Conservation (phyloP, 169 alveolate genomes). For the Plasmodium chabaudi region DNA sequence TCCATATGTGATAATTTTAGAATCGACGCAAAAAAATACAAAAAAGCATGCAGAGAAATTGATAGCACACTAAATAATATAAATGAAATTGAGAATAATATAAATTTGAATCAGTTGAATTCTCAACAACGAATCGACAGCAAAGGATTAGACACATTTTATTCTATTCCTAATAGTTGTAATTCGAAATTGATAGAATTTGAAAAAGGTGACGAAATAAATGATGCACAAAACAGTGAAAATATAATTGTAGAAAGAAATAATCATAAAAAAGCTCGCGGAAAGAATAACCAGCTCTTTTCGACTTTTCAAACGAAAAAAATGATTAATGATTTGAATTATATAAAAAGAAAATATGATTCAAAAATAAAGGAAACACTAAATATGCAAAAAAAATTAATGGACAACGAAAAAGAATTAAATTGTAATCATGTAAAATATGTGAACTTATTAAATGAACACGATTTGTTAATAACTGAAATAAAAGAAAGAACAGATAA, state of each 20-base stretch:
- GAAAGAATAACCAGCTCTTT: background rate
- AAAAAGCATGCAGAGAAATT: conserved; percentile 60
- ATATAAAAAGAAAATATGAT: conserved; percentile 68
- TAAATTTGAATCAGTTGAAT: conserved; percentile 3
- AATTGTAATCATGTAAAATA: conserved; percentile 43
- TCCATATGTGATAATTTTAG: conserved; percentile 51
- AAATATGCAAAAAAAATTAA: conserved; percentile 57
- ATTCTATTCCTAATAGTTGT: conserved; percentile 71
- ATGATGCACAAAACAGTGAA: conserved; percentile 2
- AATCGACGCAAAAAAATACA: conserved; percentile 50
- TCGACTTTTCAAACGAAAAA: conserved; percentile 45
- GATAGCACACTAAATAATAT: conserved; percentile 5
- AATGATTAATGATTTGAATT: conserved; percentile 65
- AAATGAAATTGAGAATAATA: conserved; percentile 27
- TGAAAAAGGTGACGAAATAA: background rate
- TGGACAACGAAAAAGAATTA: conserved; percentile 74
- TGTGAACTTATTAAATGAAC: conserved; percentile 65
- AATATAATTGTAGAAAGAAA: conserved; percentile 3
- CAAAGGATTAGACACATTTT: conserved; percentile 65
- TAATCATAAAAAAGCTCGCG: background rate
- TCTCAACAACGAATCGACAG: background rate
- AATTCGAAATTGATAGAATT: conserved; percentile 20
- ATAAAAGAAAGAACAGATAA: conserved; percentile 75
- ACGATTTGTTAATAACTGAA: conserved; percentile 58
- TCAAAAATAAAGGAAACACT: conserved; percentile 71